Evolutionary conservation across 352 stramenopile genomes (phyloP).

Genomic region (Pythium biforme): DNA sequence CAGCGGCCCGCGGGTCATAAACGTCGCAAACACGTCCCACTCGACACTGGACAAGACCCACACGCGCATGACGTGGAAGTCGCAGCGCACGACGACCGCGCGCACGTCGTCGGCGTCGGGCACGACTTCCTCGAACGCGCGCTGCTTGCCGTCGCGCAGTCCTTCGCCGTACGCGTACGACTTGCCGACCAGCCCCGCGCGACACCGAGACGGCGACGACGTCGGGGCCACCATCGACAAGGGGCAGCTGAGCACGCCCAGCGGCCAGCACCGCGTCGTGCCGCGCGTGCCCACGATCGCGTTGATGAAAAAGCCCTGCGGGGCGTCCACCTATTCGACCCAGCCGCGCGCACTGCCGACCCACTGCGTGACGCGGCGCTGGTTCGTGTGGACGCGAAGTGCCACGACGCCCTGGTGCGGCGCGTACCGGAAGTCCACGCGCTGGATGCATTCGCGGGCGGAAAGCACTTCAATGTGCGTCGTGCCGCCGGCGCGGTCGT

Average conservation of each 20-base stretch:
- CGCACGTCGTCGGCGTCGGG: background rate
- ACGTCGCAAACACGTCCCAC: constrained; percentile 4
- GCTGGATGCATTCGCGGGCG: constrained; percentile 1
- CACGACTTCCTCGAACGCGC: constrained; percentile 8
- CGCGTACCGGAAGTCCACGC: constrained; percentile 9
- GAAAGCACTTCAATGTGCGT: constrained; percentile 7
- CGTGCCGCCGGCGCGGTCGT: constrained; percentile 9
- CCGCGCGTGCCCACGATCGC: constrained; percentile 7
- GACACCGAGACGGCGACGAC: too few relatives aligned
- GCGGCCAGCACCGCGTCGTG: background rate
- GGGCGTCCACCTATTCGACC: background rate
- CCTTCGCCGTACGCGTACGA: constrained; percentile 4
- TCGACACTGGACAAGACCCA: constrained; percentile 15
- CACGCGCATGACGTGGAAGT: constrained; percentile 21
- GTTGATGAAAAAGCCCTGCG: constrained; percentile 18
- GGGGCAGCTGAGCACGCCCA: constrained; percentile 16
- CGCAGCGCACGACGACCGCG: constrained; percentile 23
- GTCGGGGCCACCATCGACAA: constrained; percentile 2
- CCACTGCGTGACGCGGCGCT: constrained; percentile 1
- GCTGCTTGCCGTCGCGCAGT: constrained; percentile 20
- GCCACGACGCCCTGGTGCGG: background rate
- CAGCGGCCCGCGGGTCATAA: constrained; percentile 6
- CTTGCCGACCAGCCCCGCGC: too few relatives aligned
- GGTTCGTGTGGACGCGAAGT: constrained; percentile 15
- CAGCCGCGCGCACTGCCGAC: constrained; percentile 3